Evolutionary conservation across 129 eudicot genomes (phyloP).

Genomic region (Flaveria robusta): DNA sequence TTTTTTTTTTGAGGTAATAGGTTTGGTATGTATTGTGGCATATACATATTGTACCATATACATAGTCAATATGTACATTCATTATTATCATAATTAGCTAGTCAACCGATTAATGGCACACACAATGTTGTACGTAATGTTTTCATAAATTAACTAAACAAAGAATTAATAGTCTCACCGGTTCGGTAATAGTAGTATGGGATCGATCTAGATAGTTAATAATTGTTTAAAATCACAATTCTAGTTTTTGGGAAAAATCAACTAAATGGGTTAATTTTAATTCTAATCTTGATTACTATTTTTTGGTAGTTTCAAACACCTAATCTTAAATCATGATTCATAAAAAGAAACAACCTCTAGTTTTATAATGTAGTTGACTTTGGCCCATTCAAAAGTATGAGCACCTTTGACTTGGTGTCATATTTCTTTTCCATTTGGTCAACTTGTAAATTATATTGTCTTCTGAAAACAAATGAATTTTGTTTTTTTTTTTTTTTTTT

Average conservation of each 20-base stretch:
- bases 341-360: not conserved
- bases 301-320: conserved; percentile 1
- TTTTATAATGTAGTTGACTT: conserved; percentile 23
- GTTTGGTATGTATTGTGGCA: not conserved
- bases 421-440: conserved; percentile 2
- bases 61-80: not conserved
- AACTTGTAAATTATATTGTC: not conserved
- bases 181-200: too few species aligned
- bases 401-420: conserved; percentile 20
- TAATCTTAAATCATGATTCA: not conserved
- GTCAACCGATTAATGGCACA: too few species aligned
- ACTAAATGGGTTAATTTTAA: not conserved
- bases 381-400: not conserved
- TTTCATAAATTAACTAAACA: too few species aligned
- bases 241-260: not conserved
- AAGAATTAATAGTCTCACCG: too few species aligned
- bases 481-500: not conserved
- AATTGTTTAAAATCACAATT: too few species aligned
- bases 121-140: too few species aligned
- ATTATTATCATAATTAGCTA: not conserved
- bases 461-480: not conserved
- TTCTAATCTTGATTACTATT: not conserved
- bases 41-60: not conserved
- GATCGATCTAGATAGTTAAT: too few species aligned
- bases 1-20: not conserved